These are phyloP conservation scores for Pseudomassariella vexata DNA, from an alignment of 2,329 filamentous ascomycete species.

Conservation along the genomic window DNA sequence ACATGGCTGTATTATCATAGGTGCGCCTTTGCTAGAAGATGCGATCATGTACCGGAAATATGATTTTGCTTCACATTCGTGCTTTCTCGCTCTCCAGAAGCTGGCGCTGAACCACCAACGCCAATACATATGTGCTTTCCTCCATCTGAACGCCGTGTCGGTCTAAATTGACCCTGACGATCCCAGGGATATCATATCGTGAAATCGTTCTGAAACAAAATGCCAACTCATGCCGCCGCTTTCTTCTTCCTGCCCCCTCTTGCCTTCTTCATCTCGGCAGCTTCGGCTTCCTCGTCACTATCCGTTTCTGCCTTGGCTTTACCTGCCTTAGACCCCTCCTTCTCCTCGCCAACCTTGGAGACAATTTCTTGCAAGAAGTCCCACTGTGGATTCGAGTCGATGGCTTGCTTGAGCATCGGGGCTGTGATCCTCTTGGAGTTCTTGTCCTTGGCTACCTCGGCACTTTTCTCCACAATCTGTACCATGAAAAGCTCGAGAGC, in stretches of 20 bases:
- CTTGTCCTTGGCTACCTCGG: constrained; percentile 74
- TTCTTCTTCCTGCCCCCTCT: constrained; percentile 46
- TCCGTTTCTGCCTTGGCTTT: constrained; percentile 44
- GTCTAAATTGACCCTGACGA: too few relatives aligned
- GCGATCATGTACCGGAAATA: too few relatives aligned
- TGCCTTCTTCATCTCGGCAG: constrained; percentile 39
- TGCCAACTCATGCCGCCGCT: constrained; percentile 26
- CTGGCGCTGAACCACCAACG: too few relatives aligned
- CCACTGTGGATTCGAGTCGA: constrained; percentile 84
- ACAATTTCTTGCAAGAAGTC: constrained; percentile 93
- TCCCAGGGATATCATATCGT: too few relatives aligned
- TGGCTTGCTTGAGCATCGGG: constrained; percentile 84
- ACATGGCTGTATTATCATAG: too few relatives aligned
- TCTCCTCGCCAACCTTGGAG: constrained; percentile 62
- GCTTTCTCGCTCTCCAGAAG: too few relatives aligned
- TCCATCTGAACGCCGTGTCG: too few relatives aligned
- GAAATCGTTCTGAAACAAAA: too few relatives aligned
- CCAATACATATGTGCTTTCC: too few relatives aligned
- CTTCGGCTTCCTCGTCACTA: constrained; percentile 42
- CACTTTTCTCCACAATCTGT: constrained; percentile 81
- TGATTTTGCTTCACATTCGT: too few relatives aligned
- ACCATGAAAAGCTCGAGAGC: constrained; percentile 98
- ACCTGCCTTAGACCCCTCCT: constrained; percentile 33
- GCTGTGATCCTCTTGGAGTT: constrained; percentile 87
- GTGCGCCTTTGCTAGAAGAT: too few relatives aligned